phyloP scores from a whole-genome alignment of 1,284 basidiomycete species.

The Puccinia triticina region DNA sequence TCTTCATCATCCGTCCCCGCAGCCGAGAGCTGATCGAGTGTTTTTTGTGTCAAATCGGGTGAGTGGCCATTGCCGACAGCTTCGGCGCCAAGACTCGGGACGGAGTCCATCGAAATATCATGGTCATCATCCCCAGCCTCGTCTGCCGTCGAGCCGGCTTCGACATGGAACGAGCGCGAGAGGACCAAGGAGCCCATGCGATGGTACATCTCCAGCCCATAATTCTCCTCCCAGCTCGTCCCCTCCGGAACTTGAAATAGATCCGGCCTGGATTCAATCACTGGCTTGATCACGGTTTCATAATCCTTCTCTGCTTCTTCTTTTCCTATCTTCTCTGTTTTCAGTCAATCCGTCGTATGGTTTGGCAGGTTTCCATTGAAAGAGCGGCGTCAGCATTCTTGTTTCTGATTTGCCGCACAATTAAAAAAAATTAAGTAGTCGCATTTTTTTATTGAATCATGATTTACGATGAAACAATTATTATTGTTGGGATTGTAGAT shows the following conservation, averaged over 20 bases:
- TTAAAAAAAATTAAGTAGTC: constrained; percentile 19
- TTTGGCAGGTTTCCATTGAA: background rate
- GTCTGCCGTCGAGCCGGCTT: constrained; percentile 61
- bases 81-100: constrained; percentile 56
- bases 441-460: background rate
- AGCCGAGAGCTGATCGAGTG: background rate
- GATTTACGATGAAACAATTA: constrained; percentile 16
- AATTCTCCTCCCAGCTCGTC: constrained; percentile 62
- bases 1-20: background rate
- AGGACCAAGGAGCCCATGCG: constrained; percentile 90
- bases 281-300: constrained; percentile 59
- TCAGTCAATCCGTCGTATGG: constrained; percentile 50
- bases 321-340: constrained; percentile 79
- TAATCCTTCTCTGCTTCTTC: constrained; percentile 80
- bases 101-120: constrained; percentile 45
- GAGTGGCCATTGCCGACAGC: constrained; percentile 60
- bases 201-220: constrained; percentile 78
- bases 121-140: constrained; percentile 56
- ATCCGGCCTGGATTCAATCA: constrained; percentile 68
- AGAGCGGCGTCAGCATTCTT: background rate
- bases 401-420: background rate
- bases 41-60: background rate
- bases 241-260: constrained; percentile 68
- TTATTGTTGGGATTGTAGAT: background rate
- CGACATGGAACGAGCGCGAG: constrained; percentile 83